Evolutionary conservation across 192 early-diverging fungal genomes (phyloP), one percentile per base, ranked within the genome.

Genomic region (Gaertneriomyces sp.): DNA sequence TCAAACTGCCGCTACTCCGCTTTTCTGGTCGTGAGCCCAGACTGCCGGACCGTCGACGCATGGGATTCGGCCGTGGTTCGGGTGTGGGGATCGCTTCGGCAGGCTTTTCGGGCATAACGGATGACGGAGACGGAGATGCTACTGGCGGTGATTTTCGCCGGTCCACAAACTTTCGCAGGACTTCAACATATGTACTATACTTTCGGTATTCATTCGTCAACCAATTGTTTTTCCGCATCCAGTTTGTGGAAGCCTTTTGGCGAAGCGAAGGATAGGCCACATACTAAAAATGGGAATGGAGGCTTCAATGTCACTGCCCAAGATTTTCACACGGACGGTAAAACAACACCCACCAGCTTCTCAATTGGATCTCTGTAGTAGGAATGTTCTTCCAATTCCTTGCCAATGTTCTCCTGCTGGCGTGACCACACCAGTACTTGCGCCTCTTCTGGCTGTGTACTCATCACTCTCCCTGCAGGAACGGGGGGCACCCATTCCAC

Each of bases 381-480:
- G 25, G 69, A 55, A 54, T 83, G 81, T 20, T 76, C 70, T 41
- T 81, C 66, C 12, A 83, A 46, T n/a, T 83, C 81, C 1, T 38
- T 6, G 9, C 6, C 12, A 11, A 83, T 42, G 6, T 49, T 19
- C 4, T 72, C 63, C 17, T 74, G 42, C 43, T 76, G 75, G 14
- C 72, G 73, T 38, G 50, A 25, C 74, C 80, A 76, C 14, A 51
- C 57, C 17, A 43, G 60, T n/a, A 77, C 60, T 58, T 83, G 81
- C 46, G 54, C 20, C 9, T 54, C 62, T 74, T 79, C 73, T 11
- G 66, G 39, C 49, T 62, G 64, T n/a, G 12, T 40, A 41, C 69
- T 69, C 58, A 81, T 73, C 20, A 74, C 55, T 40, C 54, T 68
- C 38, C 60, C 60, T 11, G 62, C 53, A 11, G 57, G 67, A 12